phyloP scores from a whole-genome alignment of 2,329 filamentous ascomycete species.

The Microdochium trichocladiopsis region DNA sequence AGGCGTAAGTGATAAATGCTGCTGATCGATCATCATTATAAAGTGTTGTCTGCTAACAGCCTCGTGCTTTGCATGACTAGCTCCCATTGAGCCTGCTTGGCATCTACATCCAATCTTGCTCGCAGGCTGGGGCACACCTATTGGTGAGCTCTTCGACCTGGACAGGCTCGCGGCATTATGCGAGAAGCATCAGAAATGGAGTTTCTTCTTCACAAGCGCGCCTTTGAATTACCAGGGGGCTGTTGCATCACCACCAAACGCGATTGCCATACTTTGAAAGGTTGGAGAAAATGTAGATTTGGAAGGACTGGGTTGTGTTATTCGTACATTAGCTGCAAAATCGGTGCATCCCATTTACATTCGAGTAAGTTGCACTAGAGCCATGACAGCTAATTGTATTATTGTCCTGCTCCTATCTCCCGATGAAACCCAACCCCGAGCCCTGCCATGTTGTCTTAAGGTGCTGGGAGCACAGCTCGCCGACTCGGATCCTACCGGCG shows the following conservation, averaged over 20 bases:
- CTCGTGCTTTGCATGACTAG: background rate
- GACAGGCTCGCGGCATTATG: conserved; percentile 13
- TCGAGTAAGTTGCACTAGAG: too few species aligned
- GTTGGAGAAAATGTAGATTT: too few species aligned
- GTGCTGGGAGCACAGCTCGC: too few species aligned
- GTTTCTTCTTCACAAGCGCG: conserved; percentile 10
- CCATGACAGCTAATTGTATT: too few species aligned
- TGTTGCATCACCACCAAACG: conserved; percentile 10
- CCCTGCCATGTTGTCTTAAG: too few species aligned
- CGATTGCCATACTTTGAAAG: conserved; percentile 9
- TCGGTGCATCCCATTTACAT: too few species aligned
- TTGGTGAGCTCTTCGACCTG: conserved; percentile 20
- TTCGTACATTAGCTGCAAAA: too few species aligned
- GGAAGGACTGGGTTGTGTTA: too few species aligned
- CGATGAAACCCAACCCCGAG: too few species aligned
- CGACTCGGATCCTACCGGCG: too few species aligned
- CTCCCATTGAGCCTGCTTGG: background rate
- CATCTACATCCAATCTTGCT: conserved; percentile 17
- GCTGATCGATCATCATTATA: conserved; percentile 2
- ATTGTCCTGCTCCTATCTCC: too few species aligned
- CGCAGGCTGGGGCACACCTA: conserved; percentile 15
- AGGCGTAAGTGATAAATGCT: conserved; percentile 7
- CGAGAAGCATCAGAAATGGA: conserved; percentile 6
- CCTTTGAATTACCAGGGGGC: conserved; percentile 10
- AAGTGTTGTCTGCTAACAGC: too few species aligned